Evolutionary conservation across 257 asterid genomes (phyloP).

Genomic region (Handroanthus guayacan): DNA sequence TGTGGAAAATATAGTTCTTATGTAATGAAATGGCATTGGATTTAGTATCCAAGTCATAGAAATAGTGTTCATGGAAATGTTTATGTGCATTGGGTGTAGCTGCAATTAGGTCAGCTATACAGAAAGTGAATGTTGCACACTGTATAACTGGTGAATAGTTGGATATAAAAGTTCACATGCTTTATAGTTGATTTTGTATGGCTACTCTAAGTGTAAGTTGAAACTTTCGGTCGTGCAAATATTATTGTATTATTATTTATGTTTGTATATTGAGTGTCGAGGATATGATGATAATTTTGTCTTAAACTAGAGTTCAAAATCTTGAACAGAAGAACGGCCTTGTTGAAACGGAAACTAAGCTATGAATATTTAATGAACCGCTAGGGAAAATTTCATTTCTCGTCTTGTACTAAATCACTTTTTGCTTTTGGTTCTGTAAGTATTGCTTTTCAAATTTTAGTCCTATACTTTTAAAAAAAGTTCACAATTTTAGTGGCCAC

Average conservation of each 20-base stretch:
- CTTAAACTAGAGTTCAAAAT: slow-evolving; percentile 31
- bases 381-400: slow-evolving; percentile 19
- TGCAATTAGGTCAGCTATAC: neutral
- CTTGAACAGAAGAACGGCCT: neutral
- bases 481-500: no score
- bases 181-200: neutral
- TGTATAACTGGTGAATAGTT: neutral
- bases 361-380: no score
- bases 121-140: no score
- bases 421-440: slow-evolving; percentile 4
- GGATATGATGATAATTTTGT: slow-evolving; percentile 7
- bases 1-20: neutral
- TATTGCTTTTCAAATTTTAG: no score
- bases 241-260: neutral
- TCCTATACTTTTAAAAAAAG: no score
- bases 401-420: neutral
- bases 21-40: neutral
- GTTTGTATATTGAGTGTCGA: neutral
- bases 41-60: neutral
- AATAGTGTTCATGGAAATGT: neutral
- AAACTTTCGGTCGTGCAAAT: neutral
- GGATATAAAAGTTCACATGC: neutral
- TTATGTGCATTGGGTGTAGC: no score
- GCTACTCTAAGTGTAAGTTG: neutral
- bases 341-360: neutral